Evolutionary conservation across 768 basidiomycete species (phyloP), one percentile per base, ranked within the genome.

Genomic region (Kwoniella dendrophila): DNA sequence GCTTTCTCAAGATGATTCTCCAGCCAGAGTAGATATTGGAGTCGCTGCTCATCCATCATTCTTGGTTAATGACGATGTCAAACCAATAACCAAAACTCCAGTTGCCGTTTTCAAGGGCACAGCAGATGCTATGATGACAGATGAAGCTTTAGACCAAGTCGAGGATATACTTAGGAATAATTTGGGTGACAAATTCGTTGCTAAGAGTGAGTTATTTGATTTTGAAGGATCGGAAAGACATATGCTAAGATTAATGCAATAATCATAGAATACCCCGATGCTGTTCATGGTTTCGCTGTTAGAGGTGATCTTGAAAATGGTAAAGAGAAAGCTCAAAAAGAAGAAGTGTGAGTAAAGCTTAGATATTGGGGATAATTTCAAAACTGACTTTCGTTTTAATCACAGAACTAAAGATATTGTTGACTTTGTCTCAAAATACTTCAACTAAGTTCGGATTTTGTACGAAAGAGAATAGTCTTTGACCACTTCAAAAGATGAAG

Each of bases 1-100:
- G 27, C 63, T 72, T 3, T 70, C 69, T 14, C 67, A 73, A 43
- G 68, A 68, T 7, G 62, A 68, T 38, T 68, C 66, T 2, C 70
- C 65, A 0, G 59, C 63, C 34, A 52, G 49, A 34, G 65, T 75
- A 27, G 69, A 68, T 64, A 67, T 67, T 3, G 75, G 61, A 16
- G 72, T 81, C 26, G 68, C 74, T 14, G 70, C 90, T 63, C 80
- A 81, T 60, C 79, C 80, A 20, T 72, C 72, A 7, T 75, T 76
- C 69, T 33, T 78, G 12, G 59, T 68, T 56, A 69, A 73, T 3
- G 69, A 65, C 51, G 77, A 79, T 50, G 63, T 77, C 30, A 69
- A 78, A 52, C 57, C 56, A 3, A 64, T 79, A 62, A 69, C 64
- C 34, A 53, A 36, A 41, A 61, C 65, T 43, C 79, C 79, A 2